phyloP scores from a whole-genome alignment of 176 grass and related monocot species.

The Melocanna baccifera region DNA sequence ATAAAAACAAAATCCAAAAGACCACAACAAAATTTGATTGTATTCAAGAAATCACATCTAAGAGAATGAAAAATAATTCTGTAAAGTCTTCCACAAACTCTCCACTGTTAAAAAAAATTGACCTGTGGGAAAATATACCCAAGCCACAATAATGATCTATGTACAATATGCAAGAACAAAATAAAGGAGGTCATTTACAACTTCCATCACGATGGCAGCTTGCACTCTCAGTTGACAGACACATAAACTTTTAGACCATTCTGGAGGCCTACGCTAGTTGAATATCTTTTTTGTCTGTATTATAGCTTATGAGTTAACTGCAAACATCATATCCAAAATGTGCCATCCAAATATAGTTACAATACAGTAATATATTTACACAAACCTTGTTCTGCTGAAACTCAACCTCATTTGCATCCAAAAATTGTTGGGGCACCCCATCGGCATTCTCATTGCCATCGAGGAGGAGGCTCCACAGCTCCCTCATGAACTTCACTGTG shows the following conservation, averaged over 20 bases:
- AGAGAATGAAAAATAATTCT: neutral
- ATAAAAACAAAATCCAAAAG: neutral
- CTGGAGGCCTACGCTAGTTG: neutral
- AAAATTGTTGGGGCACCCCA: conserved; percentile 94
- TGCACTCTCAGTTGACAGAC: neutral
- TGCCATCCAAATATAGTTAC: neutral
- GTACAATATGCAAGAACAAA: neutral
- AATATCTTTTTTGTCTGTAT: neutral
- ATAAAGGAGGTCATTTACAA: neutral
- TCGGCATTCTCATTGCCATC: conserved; percentile 88
- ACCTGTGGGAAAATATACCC: neutral
- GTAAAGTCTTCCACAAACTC: neutral
- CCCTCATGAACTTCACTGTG: conserved; percentile 91
- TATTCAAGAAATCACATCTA: neutral
- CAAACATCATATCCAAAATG: neutral
- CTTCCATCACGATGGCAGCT: neutral
- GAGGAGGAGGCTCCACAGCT: conserved; percentile 81
- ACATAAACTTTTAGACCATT: neutral
- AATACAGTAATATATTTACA: neutral
- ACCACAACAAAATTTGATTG: neutral
- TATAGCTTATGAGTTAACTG: neutral
- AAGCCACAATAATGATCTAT: neutral
- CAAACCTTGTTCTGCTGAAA: conserved; percentile 76
- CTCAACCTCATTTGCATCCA: conserved; percentile 91
- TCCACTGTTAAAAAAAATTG: neutral